Base-by-base conservation (phyloP, 2,329 filamentous ascomycete genomes). In the Penicillium sp. region DNA sequence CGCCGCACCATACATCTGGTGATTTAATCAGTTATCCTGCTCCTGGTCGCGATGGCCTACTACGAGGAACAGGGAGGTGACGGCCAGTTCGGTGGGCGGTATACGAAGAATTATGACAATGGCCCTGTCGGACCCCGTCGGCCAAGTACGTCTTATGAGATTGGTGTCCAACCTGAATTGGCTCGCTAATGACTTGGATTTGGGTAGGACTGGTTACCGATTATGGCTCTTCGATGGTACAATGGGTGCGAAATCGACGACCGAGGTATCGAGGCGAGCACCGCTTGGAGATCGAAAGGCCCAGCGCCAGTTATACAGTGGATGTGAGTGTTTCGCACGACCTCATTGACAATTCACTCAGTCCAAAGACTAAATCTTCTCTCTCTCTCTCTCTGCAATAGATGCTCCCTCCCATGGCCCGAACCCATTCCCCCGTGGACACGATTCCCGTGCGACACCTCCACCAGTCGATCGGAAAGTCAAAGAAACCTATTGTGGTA, bases 391-490 rank as follows among this genome's bases (percentile, higher is more conserved):
- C n/a, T n/a, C n/a, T n/a, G 26, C 15, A 39, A 37, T 54, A 92
- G 85, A 90, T 96, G 79, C 73, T 93, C 15, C 89, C 90, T 2
- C 90, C 92, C 1, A 73, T 82, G 29, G 88, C 85, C 23, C 76
- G 85, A 59, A 71, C 80, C 35, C 76, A 80, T 48, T 81, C 77
- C 46, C 80, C 89, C 13, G 87, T 82, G 41, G 88, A 95, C 61
- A 84, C 86, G 1, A 84, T 98, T 30, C 90, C 92, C 9, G 85
- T 86, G n/a, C 90, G 92, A 55, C 89, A 95, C 60, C 76, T 98
- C 27, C 92, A 98, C 61, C 93, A 92, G n/a, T 96, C 92, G 0
- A 77, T 96, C 5, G 96, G 96, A 69, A 98, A 98, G 61, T 89
- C 94, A 57, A 94, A 95, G 59, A 92, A 96, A 54, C 92, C 92